phyloP scores from a whole-genome alignment of 1,284 basidiomycete genomes.

The Kwoniella shivajii region DNA sequence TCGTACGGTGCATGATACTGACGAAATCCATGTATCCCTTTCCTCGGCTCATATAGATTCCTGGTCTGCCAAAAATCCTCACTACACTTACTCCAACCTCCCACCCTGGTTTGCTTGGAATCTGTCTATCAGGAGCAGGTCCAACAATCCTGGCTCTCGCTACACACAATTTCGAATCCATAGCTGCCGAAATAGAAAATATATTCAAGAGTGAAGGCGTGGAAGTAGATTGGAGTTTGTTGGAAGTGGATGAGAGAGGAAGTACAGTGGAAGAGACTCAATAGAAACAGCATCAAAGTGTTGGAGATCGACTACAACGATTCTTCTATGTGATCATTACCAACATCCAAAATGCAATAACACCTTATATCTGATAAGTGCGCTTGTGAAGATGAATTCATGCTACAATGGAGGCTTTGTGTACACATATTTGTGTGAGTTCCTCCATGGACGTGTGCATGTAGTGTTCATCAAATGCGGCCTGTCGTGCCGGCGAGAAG shows the following conservation, averaged over 20 bases:
- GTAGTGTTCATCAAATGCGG: too few relatives aligned
- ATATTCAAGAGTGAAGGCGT: conserved; percentile 74
- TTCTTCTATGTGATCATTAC: too few relatives aligned
- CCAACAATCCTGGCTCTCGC: conserved; percentile 98
- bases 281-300: too few relatives aligned
- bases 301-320: too few relatives aligned
- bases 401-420: too few relatives aligned
- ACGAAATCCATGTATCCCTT: background rate
- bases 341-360: too few relatives aligned
- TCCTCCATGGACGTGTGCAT: too few relatives aligned
- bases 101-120: conserved; percentile 92
- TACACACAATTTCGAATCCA: conserved; percentile 75
- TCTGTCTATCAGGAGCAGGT: conserved; percentile 96
- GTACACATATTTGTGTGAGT: too few relatives aligned
- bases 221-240: conserved; percentile 63
- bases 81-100: conserved; percentile 81
- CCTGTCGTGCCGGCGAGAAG: too few relatives aligned
- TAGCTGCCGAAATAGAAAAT: conserved; percentile 74
- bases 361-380: too few relatives aligned
- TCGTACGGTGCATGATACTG: background rate
- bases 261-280: conserved; percentile 52
- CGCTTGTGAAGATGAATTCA: too few relatives aligned
- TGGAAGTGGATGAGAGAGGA: conserved; percentile 55
- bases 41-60: conserved; percentile 65
- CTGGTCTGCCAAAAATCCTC: conserved; percentile 88